Base-by-base conservation (phyloP, 768 basidiomycete species). In the Termitomyces sp. region DNA sequence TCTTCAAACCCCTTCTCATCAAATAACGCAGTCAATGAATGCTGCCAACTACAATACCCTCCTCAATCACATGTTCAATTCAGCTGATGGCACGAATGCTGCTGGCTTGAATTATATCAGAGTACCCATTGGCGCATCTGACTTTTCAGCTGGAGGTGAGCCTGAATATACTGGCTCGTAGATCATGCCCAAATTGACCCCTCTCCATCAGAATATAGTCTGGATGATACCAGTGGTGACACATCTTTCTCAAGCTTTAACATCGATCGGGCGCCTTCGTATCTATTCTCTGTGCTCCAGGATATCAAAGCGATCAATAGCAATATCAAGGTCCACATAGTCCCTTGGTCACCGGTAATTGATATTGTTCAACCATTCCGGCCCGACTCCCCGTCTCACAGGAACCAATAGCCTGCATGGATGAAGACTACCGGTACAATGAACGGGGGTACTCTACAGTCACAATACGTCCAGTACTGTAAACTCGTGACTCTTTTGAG, bases 321-420 rank as follows among this genome's bases (percentile, higher is more conserved):
- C 30, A 65, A 72, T 33, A 60, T 85, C 55, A 79, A 75, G 62
- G 72, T 88, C 20, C 84, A 87, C 60, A 60, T 88, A 6, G 52
- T 86, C 16, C 86, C 90, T 5, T 91, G 90, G 90, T 88, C 87
- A 28, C 87, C 88, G 2, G 88, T 88, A 66, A 60, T 80, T 71
- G 20, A 30, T 48, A 22, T 40, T 32, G 18, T 20, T 20, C 8
- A 35, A 35, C 30, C 5, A 41, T 44, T 35, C 18, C 4, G 22
- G 6, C 13, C 52, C 9, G 13, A 20, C 32, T 49, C 9, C 10
- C 8, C 5, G n/a, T 32, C 18, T 18, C 18, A 20, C n/a, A 8
- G 26, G 18, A 22, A 26, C 4, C 16, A 32, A 41, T 56, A 90
- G 87, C 89, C 90, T 10, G 86, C 73, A 4, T 92, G 90, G 89